Conservation (phyloP, 176 grass and related monocot species). For the Coix lacrymajobi region DNA sequence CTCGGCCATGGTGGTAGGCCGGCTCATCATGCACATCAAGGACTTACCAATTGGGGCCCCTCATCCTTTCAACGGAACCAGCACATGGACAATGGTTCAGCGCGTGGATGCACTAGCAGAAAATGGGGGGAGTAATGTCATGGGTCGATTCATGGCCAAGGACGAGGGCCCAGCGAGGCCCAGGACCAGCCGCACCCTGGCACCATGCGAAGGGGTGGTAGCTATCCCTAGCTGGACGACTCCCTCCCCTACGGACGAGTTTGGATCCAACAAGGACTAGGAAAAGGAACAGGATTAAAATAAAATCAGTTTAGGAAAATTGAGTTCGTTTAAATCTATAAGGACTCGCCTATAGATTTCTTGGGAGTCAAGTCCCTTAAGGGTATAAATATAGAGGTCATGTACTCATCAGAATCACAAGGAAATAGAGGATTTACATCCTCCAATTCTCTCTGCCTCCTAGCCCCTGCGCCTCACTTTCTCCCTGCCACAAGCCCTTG, state of each 20-base stretch:
- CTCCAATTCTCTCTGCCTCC: not conserved
- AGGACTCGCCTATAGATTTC: not conserved
- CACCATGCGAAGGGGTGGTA: no score
- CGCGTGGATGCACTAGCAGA: no score
- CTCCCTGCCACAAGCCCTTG: no score
- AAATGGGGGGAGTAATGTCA: not conserved
- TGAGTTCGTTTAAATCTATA: not conserved
- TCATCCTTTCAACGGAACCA: no score
- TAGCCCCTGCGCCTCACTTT: not conserved
- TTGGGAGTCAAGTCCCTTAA: not conserved
- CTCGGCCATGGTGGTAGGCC: no score
- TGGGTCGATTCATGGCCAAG: not conserved
- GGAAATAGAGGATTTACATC: not conserved
- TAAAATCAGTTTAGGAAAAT: not conserved
- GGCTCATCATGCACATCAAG: no score
- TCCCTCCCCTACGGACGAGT: not conserved
- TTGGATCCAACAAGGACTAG: not conserved
- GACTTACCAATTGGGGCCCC: no score
- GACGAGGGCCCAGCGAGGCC: no score
- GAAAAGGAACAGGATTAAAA: not conserved
- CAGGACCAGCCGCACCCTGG: no score
- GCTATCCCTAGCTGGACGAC: not conserved
- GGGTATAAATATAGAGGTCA: not conserved
- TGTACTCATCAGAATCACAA: not conserved
- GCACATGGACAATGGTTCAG: no score